These are phyloP conservation scores for Jasminum sambac DNA, from an alignment of 257 asterid species.

Conservation along the genomic window DNA sequence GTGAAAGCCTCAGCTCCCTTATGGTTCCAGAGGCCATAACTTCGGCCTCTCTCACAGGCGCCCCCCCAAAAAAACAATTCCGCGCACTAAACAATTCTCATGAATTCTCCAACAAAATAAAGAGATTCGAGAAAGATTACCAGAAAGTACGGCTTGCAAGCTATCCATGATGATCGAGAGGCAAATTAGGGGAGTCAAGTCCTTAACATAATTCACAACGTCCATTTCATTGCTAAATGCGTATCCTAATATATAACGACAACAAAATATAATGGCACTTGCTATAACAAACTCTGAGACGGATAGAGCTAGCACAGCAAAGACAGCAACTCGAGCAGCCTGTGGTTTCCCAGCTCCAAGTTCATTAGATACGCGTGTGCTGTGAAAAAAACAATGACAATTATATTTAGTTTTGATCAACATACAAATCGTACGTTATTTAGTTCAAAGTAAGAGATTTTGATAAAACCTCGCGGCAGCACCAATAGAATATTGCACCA, in stretches of 20 bases:
- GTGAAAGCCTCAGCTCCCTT: too few species aligned
- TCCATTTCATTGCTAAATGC: constrained; percentile 49
- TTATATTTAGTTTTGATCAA: constrained; percentile 12
- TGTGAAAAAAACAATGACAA: constrained; percentile 18
- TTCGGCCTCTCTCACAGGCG: background rate
- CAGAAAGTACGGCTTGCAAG: constrained; percentile 56
- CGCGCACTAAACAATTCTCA: too few species aligned
- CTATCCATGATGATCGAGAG: constrained; percentile 53
- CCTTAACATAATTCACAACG: constrained; percentile 46
- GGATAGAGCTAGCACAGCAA: constrained; percentile 35
- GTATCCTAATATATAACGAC: constrained; percentile 52
- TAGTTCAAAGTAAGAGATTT: background rate
- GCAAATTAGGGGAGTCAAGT: constrained; percentile 56
- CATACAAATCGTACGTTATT: background rate
- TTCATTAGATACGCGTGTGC: constrained; percentile 69
- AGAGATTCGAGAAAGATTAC: constrained; percentile 16
- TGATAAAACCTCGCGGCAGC: constrained; percentile 74
- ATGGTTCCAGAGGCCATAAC: too few species aligned
- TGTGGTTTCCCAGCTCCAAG: constrained; percentile 71
- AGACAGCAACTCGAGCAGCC: constrained; percentile 46
- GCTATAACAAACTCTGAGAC: constrained; percentile 43
- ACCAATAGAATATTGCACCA: constrained; percentile 58
- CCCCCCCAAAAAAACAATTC: too few species aligned
- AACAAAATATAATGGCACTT: constrained; percentile 35
- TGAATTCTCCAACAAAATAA: background rate